Percentiles rank a stretch among this genome's conserved stretches.
Evolutionary conservation across 345 rosid genomes (phyloP).

Genomic region (Firmiana major): DNA sequence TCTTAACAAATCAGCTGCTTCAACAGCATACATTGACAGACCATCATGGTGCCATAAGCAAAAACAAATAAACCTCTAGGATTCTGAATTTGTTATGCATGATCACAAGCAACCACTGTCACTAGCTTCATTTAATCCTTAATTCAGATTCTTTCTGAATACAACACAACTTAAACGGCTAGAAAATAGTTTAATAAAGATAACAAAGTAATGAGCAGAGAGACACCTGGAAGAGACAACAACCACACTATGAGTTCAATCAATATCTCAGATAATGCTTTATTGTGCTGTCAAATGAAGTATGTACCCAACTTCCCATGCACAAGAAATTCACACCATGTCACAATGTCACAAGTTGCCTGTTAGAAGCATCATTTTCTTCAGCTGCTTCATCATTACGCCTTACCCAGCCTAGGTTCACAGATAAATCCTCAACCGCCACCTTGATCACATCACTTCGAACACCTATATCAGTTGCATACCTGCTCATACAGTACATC

Average conservation of each 20-base stretch:
- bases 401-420: conserved; percentile 51
- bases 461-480: conserved; percentile 87
- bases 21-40: neutral
- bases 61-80: neutral
- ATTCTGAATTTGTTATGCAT: neutral
- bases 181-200: neutral
- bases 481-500: conserved; percentile 92
- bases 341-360: conserved; percentile 21
- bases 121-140: neutral
- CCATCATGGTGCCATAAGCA: neutral
- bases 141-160: neutral
- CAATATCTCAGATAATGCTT: conserved; percentile 11
- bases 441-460: conserved; percentile 87
- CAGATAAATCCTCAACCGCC: conserved; percentile 76
- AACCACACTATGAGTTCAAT: conserved; percentile 7
- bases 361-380: conserved; percentile 31
- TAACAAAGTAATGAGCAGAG: neutral
- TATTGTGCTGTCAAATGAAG: conserved; percentile 13
- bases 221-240: neutral
- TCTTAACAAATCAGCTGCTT: neutral
- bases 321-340: conserved; percentile 17
- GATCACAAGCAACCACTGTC: neutral
- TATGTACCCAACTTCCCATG: conserved; percentile 2
- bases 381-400: conserved; percentile 35
- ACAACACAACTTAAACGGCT: conserved; percentile 10